Percentiles rank a stretch among this genome's conserved stretches.
phyloP scores from a whole-genome alignment of 164 flowering plant species.

The Vitis vinifera region ASM3070453v1 NC_081810.1:24238001-24238500 shows the following conservation, averaged over 20 bases:
- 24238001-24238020: background rate
- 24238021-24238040: background rate
- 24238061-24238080: constrained; percentile 49
- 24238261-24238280: constrained; percentile 62
- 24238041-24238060: constrained; percentile 35
- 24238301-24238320: constrained; percentile 29
- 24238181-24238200: constrained; percentile 6
- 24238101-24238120: constrained; percentile 34
- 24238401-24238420: constrained; percentile 58
- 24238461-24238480: constrained; percentile 59
- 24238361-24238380: constrained; percentile 44
- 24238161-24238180: constrained; percentile 21
- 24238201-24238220: constrained; percentile 42
- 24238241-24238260: constrained; percentile 53
- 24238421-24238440: constrained; percentile 34
- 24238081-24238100: constrained; percentile 47
- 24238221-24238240: constrained; percentile 51
- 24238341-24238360: constrained; percentile 45
- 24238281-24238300: constrained; percentile 50
- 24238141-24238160: constrained; percentile 70
- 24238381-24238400: constrained; percentile 48
- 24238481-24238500: constrained; percentile 46
- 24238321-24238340: constrained; percentile 72
- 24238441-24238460: constrained; percentile 48
- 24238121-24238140: constrained; percentile 61